phyloP scores from a whole-genome alignment of 345 rosid species.

The Eucalyptus coolabah region DNA sequence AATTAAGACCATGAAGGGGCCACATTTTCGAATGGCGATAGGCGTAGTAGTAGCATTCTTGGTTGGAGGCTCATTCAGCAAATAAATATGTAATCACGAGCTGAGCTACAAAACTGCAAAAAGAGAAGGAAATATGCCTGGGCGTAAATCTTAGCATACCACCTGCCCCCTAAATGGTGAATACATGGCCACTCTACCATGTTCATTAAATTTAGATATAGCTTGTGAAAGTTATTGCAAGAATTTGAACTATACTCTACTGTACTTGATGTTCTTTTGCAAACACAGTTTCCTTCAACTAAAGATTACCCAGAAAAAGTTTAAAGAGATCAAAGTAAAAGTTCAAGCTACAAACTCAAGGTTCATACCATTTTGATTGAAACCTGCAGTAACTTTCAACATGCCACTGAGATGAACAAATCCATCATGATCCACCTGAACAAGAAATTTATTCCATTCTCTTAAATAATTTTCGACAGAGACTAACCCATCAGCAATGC shows the following conservation, averaged over 20 bases:
- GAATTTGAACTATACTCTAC: background rate
- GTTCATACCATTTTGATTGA: slow-evolving; percentile 38
- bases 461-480: background rate
- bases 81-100: background rate
- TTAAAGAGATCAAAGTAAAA: background rate
- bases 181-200: background rate
- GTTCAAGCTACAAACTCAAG: background rate
- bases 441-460: background rate
- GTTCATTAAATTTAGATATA: background rate
- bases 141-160: background rate
- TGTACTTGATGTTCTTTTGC: background rate
- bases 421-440: slow-evolving; percentile 43
- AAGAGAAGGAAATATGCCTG: background rate
- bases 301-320: background rate
- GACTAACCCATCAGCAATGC: background rate
- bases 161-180: background rate
- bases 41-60: background rate
- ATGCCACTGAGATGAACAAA: slow-evolving; percentile 48
- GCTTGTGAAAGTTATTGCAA: background rate
- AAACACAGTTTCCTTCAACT: background rate
- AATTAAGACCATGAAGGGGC: background rate
- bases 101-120: background rate
- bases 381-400: slow-evolving; percentile 48
- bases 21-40: background rate
- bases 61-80: background rate